Base-by-base conservation (phyloP, 176 grass and related monocot genomes). In the Musa acuminata region DNA sequence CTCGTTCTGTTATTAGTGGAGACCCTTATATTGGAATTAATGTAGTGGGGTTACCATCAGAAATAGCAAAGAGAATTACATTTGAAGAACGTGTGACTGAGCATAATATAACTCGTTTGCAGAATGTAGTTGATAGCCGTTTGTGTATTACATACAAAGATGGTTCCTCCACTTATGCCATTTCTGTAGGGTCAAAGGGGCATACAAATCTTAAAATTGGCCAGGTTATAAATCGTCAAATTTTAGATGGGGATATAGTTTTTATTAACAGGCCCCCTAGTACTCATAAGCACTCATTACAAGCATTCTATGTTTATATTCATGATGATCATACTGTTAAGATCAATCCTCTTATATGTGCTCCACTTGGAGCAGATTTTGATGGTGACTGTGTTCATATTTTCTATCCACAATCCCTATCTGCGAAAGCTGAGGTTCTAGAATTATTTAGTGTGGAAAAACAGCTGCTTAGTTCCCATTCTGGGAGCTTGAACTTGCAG, bases 381-480 rank as follows among this genome's bases (percentile, higher is more conserved):
- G 94, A 98, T 49, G 94, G 94, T 10, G 94, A 98, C 21, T 98
- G 94, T 35, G 81, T 98, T 13, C 94, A 93, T 11, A 93, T 98
- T 19, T 98, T 91, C 79, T 93, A 98, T 81, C 90, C 90, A 67
- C 88, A 98, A 49, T 93, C 94, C 0, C 80, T 98, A 73, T 85
- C 94, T 74, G 94, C 94, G 64, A 98, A 98, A 66, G 94, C 94
- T 16, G 94, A 98, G 83, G 94, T 87, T 1, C 48, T 87, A n/a
- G 90, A 98, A 76, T 83, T 98, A 68, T 98, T 98, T 70, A 98
- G 94, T 1, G 94, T 98, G 3, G 84, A 87, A 64, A 90, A 82
- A 13, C 94, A 98, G 16, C 55, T 93, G 7, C 80, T 76, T 19
- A 93, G 89, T 65, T 93, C 90, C 1, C 91, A 93, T 77, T 91